phyloP scores from a whole-genome alignment of 306 rosid genomes.

The Corylus heterophylla region DNA sequence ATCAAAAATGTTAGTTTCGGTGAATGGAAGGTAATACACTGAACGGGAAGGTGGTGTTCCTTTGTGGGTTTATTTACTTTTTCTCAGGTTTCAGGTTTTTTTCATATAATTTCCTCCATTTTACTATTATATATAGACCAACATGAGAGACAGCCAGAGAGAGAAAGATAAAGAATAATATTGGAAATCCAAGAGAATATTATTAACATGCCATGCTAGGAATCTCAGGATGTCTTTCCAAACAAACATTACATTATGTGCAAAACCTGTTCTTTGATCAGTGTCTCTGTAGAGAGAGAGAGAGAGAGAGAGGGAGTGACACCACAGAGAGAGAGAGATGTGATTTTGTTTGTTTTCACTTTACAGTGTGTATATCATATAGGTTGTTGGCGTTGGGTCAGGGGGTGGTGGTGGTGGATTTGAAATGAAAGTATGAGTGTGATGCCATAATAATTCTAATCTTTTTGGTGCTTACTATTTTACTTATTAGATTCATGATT shows the following conservation, averaged over 20 bases:
- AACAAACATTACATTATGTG: neutral
- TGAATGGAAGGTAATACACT: neutral
- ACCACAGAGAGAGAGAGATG: neutral
- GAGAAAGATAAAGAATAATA: slow-evolving; percentile 10
- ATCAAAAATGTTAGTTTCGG: slow-evolving; percentile 14
- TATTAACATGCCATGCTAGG: slow-evolving; percentile 24
- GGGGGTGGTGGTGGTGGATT: slow-evolving; percentile 4
- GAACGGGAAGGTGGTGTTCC: slow-evolving; percentile 1
- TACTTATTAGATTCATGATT: neutral
- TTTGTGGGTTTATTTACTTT: neutral
- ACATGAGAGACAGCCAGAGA: neutral
- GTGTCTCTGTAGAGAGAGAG: neutral
- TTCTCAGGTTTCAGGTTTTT: neutral
- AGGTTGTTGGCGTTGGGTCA: slow-evolving; percentile 2
- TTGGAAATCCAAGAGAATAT: slow-evolving; percentile 4
- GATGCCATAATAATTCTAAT: slow-evolving; percentile 32
- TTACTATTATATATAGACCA: slow-evolving; percentile 7
- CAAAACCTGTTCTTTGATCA: slow-evolving; percentile 17
- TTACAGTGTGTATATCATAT: slow-evolving; percentile 29
- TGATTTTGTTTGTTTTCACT: slow-evolving; percentile 36
- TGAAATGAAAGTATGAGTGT: slow-evolving; percentile 11
- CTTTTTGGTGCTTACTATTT: neutral
- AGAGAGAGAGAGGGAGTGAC: no score
- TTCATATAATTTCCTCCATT: neutral
- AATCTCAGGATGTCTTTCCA: slow-evolving; percentile 24